A percentile compares a stretch with the other conserved stretches of the same genome.
These are phyloP conservation scores for Ocimum tenuiflorum DNA, from an alignment of 257 asterid species.

Conservation along the genomic window DNA sequence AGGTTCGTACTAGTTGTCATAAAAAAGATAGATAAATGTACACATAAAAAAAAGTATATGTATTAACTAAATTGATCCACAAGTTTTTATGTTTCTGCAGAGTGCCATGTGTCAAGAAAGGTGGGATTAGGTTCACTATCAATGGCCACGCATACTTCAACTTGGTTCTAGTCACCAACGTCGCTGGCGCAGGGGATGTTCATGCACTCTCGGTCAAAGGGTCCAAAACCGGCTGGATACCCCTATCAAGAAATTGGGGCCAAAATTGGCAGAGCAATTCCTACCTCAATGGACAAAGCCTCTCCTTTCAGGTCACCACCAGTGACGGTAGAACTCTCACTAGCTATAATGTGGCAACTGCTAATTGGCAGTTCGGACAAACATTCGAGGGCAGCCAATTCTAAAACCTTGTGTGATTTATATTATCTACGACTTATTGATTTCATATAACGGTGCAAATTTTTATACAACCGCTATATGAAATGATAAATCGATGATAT, in stretches of 20 bases:
- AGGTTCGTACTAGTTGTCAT: no score
- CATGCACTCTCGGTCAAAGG: slow-evolving; percentile 49
- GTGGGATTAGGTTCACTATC: no score
- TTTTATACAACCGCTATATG: neutral
- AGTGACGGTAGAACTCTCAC: slow-evolving; percentile 48
- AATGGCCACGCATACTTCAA: slow-evolving; percentile 51
- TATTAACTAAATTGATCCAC: neutral
- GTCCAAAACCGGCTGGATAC: slow-evolving; percentile 43
- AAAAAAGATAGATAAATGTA: no score
- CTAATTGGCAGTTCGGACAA: slow-evolving; percentile 49
- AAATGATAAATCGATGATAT: neutral
- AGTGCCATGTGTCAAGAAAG: slow-evolving; percentile 43
- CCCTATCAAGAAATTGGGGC: no score
- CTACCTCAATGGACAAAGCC: slow-evolving; percentile 42
- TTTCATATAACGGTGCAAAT: neutral
- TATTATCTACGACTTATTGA: neutral
- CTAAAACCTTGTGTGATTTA: neutral
- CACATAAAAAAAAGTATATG: no score
- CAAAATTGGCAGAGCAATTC: no score
- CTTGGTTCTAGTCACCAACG: slow-evolving; percentile 44
- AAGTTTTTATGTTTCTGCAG: slow-evolving; percentile 12
- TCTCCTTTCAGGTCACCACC: slow-evolving; percentile 37
- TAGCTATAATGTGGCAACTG: slow-evolving; percentile 32
- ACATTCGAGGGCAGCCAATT: slow-evolving; percentile 42
- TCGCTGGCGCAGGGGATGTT: slow-evolving; percentile 53